Base-by-base conservation (phyloP, 192 early-diverging fungal genomes). In the Podila epicladia region DNA sequence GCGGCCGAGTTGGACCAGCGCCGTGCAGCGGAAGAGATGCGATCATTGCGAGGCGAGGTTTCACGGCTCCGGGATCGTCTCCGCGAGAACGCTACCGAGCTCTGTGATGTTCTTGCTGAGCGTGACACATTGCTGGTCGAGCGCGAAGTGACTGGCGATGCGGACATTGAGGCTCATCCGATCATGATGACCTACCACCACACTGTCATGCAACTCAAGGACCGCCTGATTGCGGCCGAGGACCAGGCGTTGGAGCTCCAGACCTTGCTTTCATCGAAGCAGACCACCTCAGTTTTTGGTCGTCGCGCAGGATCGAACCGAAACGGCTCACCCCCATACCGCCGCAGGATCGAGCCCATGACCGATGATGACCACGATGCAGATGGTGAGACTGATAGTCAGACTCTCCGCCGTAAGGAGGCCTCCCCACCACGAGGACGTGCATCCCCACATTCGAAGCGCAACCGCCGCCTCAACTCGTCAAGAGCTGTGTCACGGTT, bases 101-200 rank as follows among this genome's bases (percentile, higher is more conserved):
- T 89, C 3, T 67, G 83, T 11, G 69, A 83, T 59, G 83, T 84
- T 7, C 70, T 77, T 5, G 84, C 82, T 19, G 88, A 91, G 69
- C 82, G 87, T 33, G 87, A 91, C 49, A 86, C 87, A 5, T 65
- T 89, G 8, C 59, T 88, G 32, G 83, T 89, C 32, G 87, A 89
- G 57, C 74, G 77, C 26, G 84, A 84, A 58, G 64, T 75, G 9
- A 67, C 84, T 20, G 80, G 77, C 38, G 75, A 85, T 49, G 76
- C 76, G 5, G 69, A 70, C 31, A 82, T 72, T 5, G 83, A 82
- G 17, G 83, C 73, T 0, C 73, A 85, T n/a, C 83, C 77, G 29
- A 70, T 72, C 61, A 70, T 76, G 64, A 69, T 62, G 60, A 85
- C 74, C 9, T 70, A 82, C 55, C 74, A 79, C 38, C 77, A 69